Base-by-base conservation (phyloP, 805 yeast genomes). In the Hanseniaspora singularis region DNA sequence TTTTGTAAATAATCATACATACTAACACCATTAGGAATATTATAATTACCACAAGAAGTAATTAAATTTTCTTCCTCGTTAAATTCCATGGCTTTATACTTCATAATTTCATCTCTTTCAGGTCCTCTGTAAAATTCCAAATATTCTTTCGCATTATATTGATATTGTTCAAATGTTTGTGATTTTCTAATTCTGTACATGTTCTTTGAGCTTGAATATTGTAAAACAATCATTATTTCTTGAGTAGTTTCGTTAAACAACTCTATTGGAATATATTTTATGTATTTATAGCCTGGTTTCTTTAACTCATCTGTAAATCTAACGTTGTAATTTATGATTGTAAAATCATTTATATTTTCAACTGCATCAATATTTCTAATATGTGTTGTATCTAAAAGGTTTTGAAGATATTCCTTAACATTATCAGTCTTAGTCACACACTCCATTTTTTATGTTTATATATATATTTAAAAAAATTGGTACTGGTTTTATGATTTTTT, bases 221-320 rank as follows among this genome's bases (percentile, higher is more conserved):
- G 40, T 16, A 44, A 27, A 14, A 44, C 41, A 23, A 32, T 44
- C 16, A 44, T n/a, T 3, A 37, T n/a, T 24, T 44, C 48, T 4
- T 34, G 16, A 2, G 34, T 44, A 10, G 16, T 22, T 18, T 19
- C 24, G 18, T 44, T 37, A 4, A 26, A 14, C 4, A 44, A 15
- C 10, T 44, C 41, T 3, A 44, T 37, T 11, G 48, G 48, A 20
- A 44, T 44, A 32, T 44, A 44, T 7, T 37, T 44, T 5, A 44
- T 37, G 16, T 37, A 44, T 15, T 44, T 44, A 15, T 20, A 44
- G 19, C 26, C 33, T 4, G 27, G 28, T 22, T 16, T 23, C 11
- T 33, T 26, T 14, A 11, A 15, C 19, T 44, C 24, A 3, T 37
- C 28, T 4, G 22, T 34, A 16, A 23, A 33, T 8, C 20, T 33